A percentile compares a stretch with the other conserved stretches of the same genome.
Evolutionary conservation across 2,329 filamentous ascomycete species (phyloP).

Genomic region (Podosphaera fusca): DNA sequence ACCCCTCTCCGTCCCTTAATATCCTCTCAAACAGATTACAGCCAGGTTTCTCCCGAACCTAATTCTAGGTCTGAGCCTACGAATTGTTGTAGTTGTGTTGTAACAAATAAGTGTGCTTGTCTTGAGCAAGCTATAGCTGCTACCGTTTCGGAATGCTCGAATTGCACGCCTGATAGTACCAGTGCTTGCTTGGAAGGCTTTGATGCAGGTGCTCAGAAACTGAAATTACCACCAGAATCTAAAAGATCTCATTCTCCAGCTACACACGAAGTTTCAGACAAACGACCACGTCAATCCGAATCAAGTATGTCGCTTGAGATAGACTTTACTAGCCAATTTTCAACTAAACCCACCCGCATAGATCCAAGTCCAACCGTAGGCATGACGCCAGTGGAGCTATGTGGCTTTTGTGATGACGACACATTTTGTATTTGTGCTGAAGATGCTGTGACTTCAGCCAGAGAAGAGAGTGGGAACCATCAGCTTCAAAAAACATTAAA

Average conservation of each 20-base stretch:
- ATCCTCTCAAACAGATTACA: constrained; percentile 2
- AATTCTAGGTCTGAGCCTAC: constrained; percentile 15
- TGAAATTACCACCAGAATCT: constrained; percentile 6
- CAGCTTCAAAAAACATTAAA: constrained; percentile 20
- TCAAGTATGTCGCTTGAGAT: constrained; percentile 33
- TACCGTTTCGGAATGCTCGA: constrained; percentile 36
- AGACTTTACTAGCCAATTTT: constrained; percentile 49
- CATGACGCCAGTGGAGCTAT: constrained; percentile 31
- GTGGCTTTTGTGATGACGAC: constrained; percentile 64
- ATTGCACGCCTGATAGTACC: constrained; percentile 35
- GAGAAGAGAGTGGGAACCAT: constrained; percentile 5
- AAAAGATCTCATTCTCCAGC: constrained; percentile 15
- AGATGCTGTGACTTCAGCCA: constrained; percentile 18
- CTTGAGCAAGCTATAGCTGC: constrained; percentile 32
- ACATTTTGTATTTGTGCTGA: constrained; percentile 69
- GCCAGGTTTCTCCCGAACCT: constrained; percentile 12
- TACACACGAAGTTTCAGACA: constrained; percentile 20
- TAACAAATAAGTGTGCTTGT: constrained; percentile 31
- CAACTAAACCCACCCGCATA: constrained; percentile 18
- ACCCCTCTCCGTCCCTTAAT: constrained; percentile 12
- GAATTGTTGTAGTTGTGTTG: constrained; percentile 32
- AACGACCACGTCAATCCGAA: constrained; percentile 29
- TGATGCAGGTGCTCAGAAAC: constrained; percentile 6
- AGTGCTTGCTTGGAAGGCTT: constrained; percentile 37
- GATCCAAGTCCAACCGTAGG: constrained; percentile 2